Base-by-base conservation (phyloP, 1,284 basidiomycete species). In the Takashimella tepidaria region DNA sequence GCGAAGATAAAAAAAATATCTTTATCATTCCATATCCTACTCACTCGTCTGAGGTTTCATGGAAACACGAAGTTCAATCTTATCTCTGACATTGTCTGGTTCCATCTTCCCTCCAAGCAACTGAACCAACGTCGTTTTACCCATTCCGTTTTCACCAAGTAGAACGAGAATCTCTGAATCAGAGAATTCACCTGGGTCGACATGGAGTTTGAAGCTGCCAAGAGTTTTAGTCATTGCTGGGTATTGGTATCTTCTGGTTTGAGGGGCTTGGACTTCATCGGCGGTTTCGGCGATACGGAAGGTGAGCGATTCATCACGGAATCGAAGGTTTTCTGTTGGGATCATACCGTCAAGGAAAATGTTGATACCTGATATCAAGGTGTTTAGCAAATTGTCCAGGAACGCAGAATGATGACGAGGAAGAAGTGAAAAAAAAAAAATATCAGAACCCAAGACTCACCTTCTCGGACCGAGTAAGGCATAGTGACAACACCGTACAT, bases 401-500 rank as follows among this genome's bases (percentile, higher is more conserved):
- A n/a, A n/a, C n/a, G n/a, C n/a, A n/a, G n/a, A n/a, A n/a, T n/a
- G n/a, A n/a, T n/a, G n/a, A n/a, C n/a, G n/a, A n/a, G n/a, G n/a
- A n/a, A n/a, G n/a, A n/a, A n/a, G n/a, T n/a, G n/a, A n/a, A n/a
- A n/a, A n/a, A n/a, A n/a, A n/a, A n/a, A n/a, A n/a, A n/a, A n/a
- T n/a, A n/a, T n/a, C n/a, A n/a, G n/a, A n/a, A n/a, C n/a, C n/a
- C 2, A 24, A 31, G 21, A 68, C 80, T 24, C 53, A 90, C 89
- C 92, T 86, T 98, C 93, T 61, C 93, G 86, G 54, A 96, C 91
- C 26, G 92, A 95, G 73, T 86, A 92, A 41, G 92, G 92, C 89
- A 97, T 91, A 3, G 92, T 98, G 8, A 97, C 93, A 47, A 98
- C 93, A 74, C 93, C 93, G 67, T 96, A 96, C 81, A 92, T 89